phyloP scores from a whole-genome alignment of 2,329 filamentous ascomycete species.

The Hortaea sp. region DNA sequence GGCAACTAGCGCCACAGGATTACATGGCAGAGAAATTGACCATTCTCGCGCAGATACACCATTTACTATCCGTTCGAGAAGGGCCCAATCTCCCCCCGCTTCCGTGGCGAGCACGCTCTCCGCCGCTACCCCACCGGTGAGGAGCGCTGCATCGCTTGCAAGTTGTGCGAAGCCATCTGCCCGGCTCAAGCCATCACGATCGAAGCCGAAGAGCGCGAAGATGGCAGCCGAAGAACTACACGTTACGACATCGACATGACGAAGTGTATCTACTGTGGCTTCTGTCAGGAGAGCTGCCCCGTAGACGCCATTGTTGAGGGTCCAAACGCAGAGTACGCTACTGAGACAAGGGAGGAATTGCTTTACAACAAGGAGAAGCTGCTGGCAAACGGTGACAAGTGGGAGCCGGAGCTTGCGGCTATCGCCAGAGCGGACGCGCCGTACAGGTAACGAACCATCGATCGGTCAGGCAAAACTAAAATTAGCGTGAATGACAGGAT shows the following conservation, averaged over 20 bases:
- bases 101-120: conserved; percentile 95
- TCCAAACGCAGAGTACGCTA: conserved; percentile 65
- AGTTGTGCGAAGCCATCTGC: conserved; percentile 97
- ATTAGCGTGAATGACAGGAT: too few relatives aligned
- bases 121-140: conserved; percentile 94
- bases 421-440: conserved; percentile 86
- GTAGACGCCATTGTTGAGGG: conserved; percentile 86
- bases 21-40: too few relatives aligned
- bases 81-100: conserved; percentile 93
- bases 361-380: conserved; percentile 92
- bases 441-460: conserved; percentile 32
- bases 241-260: conserved; percentile 99
- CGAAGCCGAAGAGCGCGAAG: conserved; percentile 94
- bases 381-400: conserved; percentile 43
- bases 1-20: too few relatives aligned
- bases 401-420: conserved; percentile 94
- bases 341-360: conserved; percentile 78
- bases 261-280: conserved; percentile 99
- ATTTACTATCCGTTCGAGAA: conserved; percentile 99
- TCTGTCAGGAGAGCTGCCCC: conserved; percentile 97
- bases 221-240: conserved; percentile 88
- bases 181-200: conserved; percentile 98
- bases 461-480: neutral
- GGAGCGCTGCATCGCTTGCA: conserved; percentile 99
- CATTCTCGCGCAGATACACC: conserved; percentile 60